phyloP scores from a whole-genome alignment of 2,329 filamentous ascomycete species.

The Thelonectria discophora region DNA sequence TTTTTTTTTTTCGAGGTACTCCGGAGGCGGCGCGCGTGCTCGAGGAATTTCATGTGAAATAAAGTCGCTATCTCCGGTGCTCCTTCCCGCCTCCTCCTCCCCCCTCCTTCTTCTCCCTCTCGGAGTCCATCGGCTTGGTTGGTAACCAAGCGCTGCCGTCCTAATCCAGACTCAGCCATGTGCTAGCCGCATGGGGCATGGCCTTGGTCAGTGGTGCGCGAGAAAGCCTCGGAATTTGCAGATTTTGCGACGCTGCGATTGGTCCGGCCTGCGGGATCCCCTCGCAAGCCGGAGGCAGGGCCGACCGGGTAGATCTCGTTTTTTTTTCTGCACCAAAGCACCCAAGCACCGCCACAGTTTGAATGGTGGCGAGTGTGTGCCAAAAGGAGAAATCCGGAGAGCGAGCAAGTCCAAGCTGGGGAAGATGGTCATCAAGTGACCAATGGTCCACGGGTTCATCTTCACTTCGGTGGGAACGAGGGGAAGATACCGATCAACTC shows the following conservation, averaged over 20 bases:
- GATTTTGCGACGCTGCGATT: slow-evolving; percentile 31
- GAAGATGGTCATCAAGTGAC: slow-evolving; percentile 29
- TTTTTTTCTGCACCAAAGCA: neutral
- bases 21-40: slow-evolving; percentile 24
- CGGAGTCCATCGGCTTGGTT: slow-evolving; percentile 33
- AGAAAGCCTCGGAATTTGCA: slow-evolving; percentile 43
- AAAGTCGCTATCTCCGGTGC: slow-evolving; percentile 41
- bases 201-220: slow-evolving; percentile 30
- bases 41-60: slow-evolving; percentile 43
- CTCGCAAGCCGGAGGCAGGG: neutral
- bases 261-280: slow-evolving; percentile 40
- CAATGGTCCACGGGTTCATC: slow-evolving; percentile 25
- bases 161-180: slow-evolving; percentile 15
- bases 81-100: neutral
- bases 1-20: slow-evolving; percentile 30
- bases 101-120: slow-evolving; percentile 4
- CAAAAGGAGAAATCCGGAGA: slow-evolving; percentile 35
- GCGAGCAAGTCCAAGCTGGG: slow-evolving; percentile 2
- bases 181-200: slow-evolving; percentile 25
- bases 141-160: slow-evolving; percentile 32
- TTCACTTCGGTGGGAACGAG: neutral
- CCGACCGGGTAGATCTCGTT: neutral
- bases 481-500: slow-evolving; percentile 9
- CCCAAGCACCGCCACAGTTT: slow-evolving; percentile 35
- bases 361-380: slow-evolving; percentile 40